Base-by-base conservation (phyloP, 2,329 filamentous ascomycete genomes). In the Trichoderma aggressivum region DNA sequence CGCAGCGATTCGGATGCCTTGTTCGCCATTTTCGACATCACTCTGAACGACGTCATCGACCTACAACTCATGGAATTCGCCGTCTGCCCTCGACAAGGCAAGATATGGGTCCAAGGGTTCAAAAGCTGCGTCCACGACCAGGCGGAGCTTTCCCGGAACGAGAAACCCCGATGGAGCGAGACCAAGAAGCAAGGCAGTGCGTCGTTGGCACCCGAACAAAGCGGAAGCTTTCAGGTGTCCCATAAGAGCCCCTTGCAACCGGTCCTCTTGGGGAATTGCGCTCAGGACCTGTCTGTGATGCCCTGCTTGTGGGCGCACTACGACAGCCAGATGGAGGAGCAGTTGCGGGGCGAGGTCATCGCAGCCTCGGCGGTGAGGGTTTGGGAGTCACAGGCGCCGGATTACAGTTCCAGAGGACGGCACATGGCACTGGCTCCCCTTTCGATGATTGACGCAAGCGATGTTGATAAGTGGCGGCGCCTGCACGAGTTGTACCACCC, bases 1-100 rank as follows among this genome's bases (percentile, higher is more conserved):
- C 85, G 87, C 3, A 87, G 86, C 73, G 86, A 89, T 74, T 87
- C 88, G 0, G 85, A 89, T 73, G 87, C 87, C 0, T 77, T 90
- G 0, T 87, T 81, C 74, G 75, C 56, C 58, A 84, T 82, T 39
- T 88, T 79, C 72, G 53, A 75, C 0, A 80, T 90, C 72, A 28
- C 70, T 0, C 74, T 90, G 0, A 71, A 73, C 0, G 83, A 85
- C 0, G 75, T 89, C 11, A 72, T 83, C 3, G 87, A 90, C 73
- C 67, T 90, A 0, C 87, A 90, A 75, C 79, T 90, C 0, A 86
- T 90, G 82, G 86, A 90, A 75, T 74, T 84, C 4, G 86, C 82
- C 0, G 74, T 75, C 2, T 75, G 78, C 1, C 28, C 16, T 7
- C 62, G 24, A 18, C 4, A 12, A 5, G n/a, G 2, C 26, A 75